Percentiles rank a stretch among this genome's conserved stretches.
Evolutionary conservation across 768 basidiomycete species (phyloP).

Genomic region (Russula dissimulans): DNA sequence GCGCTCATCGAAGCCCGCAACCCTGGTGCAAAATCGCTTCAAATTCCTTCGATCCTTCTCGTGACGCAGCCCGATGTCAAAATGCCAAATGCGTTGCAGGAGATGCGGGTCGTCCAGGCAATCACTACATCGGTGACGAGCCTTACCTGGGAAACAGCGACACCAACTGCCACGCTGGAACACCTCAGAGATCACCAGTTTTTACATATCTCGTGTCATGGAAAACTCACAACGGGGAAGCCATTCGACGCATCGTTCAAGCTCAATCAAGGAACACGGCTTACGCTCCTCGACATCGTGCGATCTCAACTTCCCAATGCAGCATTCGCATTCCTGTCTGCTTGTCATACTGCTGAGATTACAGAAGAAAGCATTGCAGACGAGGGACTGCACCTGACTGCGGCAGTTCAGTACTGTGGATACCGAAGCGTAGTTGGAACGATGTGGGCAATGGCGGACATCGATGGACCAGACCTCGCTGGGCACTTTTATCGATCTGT

Average conservation of each 20-base stretch:
- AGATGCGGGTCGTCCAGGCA: background rate
- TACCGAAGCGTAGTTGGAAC: no score
- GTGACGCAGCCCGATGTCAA: background rate
- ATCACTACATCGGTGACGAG: background rate
- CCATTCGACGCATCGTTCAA: background rate
- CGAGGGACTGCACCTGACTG: no score
- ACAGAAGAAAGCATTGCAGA: no score
- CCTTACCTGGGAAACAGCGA: background rate
- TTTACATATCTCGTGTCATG: background rate
- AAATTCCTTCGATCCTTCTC: background rate
- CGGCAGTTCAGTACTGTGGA: no score
- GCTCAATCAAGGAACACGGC: no score
- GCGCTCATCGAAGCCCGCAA: background rate
- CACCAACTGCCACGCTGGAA: background rate
- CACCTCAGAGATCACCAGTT: background rate
- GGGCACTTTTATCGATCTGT: no score
- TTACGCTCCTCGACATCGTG: no score
- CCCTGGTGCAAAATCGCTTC: constrained; percentile 23
- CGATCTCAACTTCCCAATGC: no score
- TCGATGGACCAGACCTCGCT: no score
- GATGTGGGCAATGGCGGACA: no score
- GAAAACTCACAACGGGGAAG: background rate
- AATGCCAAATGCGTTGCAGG: background rate
- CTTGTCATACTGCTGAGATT: no score
- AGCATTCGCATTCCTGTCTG: no score